Evolutionary conservation across 2,329 filamentous ascomycete genomes (phyloP).

Genomic region (Drechmeria coniospora): DNA sequence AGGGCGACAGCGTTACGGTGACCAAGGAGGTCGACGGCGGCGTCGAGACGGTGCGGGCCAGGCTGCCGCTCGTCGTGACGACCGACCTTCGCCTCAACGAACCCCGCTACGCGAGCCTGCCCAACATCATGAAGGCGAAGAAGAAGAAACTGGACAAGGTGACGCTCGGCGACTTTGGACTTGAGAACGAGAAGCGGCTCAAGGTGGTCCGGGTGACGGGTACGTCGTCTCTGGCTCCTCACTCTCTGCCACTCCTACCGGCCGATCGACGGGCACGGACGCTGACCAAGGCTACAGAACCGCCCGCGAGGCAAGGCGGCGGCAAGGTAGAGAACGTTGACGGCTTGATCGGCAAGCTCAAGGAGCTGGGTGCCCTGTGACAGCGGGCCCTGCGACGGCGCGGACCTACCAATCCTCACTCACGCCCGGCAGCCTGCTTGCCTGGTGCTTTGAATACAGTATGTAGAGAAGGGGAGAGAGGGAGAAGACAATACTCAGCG

Average conservation of each 20-base stretch:
- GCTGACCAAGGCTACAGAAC: too few species aligned
- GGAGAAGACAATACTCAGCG: not conserved
- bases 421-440: too few species aligned
- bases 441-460: too few species aligned
- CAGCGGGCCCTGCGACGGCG: not conserved
- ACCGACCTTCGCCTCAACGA: conserved; percentile 91
- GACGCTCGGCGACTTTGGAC: conserved; percentile 65
- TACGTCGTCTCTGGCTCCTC: conserved; percentile 25
- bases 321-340: conserved; percentile 97
- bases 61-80: conserved; percentile 85
- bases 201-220: conserved; percentile 82
- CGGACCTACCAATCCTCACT: not conserved
- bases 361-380: conserved; percentile 86
- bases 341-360: conserved; percentile 83
- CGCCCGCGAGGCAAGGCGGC: conserved; percentile 73
- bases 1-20: conserved; percentile 56
- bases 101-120: conserved; percentile 85
- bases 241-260: too few species aligned
- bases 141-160: conserved; percentile 98
- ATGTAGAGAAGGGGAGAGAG: too few species aligned
- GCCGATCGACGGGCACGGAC: too few species aligned
- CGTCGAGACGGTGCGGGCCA: conserved; percentile 72
- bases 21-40: conserved; percentile 91
- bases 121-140: conserved; percentile 99
- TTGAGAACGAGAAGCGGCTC: conserved; percentile 59